phyloP scores from a whole-genome alignment of 2,329 filamentous ascomycete species.

The Cordyceps militaris region DNA sequence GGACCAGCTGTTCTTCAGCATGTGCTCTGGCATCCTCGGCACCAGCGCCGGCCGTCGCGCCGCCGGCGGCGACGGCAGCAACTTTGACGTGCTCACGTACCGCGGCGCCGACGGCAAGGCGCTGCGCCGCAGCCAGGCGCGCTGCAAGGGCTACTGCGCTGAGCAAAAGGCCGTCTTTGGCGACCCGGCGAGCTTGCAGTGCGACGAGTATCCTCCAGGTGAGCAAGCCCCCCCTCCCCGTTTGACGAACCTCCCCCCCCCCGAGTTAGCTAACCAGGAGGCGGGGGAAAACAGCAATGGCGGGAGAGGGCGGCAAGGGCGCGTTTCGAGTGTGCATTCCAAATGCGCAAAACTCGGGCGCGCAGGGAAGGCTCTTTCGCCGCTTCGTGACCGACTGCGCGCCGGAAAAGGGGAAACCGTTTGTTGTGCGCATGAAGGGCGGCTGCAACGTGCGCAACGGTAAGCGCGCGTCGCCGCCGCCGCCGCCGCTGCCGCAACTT shows the following conservation, averaged over 20 bases:
- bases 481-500: background rate
- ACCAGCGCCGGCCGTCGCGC: background rate
- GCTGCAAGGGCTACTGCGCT: background rate
- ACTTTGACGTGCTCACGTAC: slow-evolving; percentile 1
- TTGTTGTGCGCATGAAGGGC: background rate
- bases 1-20: slow-evolving; percentile 1
- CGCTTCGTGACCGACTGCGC: slow-evolving; percentile 1
- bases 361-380: background rate
- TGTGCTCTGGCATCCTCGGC: background rate
- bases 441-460: slow-evolving; percentile 5
- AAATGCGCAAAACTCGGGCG: background rate
- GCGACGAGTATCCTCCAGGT: slow-evolving; percentile 3
- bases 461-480: background rate
- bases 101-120: background rate
- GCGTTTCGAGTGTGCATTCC: background rate
- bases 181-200: background rate
- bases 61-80: background rate
- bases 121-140: slow-evolving; percentile 1
- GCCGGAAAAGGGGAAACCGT: background rate
- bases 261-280: background rate
- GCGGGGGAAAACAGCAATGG: background rate
- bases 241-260: background rate
- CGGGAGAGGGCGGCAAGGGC: background rate
- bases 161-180: background rate
- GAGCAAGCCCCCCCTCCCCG: background rate